A percentile compares a stretch with the other conserved stretches of the same genome.
Conservation (phyloP, 352 stramenopile genomes). For the Phytophthora pisi region DNA sequence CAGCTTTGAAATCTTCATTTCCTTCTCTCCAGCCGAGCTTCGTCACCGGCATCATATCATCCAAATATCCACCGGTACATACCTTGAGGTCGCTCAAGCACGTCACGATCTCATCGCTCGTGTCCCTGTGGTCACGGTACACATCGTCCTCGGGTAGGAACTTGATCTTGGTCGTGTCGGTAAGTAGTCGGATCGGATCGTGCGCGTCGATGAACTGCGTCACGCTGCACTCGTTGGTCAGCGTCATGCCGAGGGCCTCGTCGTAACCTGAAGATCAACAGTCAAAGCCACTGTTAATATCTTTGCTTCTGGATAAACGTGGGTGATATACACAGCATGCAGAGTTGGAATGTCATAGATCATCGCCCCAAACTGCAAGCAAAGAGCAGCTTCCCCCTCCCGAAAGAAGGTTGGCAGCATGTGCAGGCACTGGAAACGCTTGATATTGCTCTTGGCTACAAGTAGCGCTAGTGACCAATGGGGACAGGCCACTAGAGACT, state of each 20-base stretch:
- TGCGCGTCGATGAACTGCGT: conserved; percentile 87
- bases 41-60: neutral
- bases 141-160: conserved; percentile 88
- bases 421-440: conserved; percentile 65
- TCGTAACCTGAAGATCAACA: conserved; percentile 88
- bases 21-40: conserved; percentile 27
- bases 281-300: conserved; percentile 12
- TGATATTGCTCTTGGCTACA: conserved; percentile 92
- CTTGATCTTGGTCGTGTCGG: conserved; percentile 92
- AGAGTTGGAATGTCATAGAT: conserved; percentile 80
- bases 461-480: conserved; percentile 87
- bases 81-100: conserved; percentile 94
- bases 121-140: conserved; percentile 82
- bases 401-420: conserved; percentile 34
- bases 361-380: conserved; percentile 64
- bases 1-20: conserved; percentile 84
- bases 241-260: conserved; percentile 78
- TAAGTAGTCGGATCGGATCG: conserved; percentile 96
- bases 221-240: conserved; percentile 87
- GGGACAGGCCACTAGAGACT: conserved; percentile 85
- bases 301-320: neutral
- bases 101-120: conserved; percentile 78
- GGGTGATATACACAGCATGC: conserved; percentile 15
- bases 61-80: conserved; percentile 6
- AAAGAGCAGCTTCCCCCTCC: conserved; percentile 43